A percentile compares a stretch with the other conserved stretches of the same genome.
Evolutionary conservation across 768 basidiomycete species (phyloP).

Genomic region (Lentinus brumalis): DNA sequence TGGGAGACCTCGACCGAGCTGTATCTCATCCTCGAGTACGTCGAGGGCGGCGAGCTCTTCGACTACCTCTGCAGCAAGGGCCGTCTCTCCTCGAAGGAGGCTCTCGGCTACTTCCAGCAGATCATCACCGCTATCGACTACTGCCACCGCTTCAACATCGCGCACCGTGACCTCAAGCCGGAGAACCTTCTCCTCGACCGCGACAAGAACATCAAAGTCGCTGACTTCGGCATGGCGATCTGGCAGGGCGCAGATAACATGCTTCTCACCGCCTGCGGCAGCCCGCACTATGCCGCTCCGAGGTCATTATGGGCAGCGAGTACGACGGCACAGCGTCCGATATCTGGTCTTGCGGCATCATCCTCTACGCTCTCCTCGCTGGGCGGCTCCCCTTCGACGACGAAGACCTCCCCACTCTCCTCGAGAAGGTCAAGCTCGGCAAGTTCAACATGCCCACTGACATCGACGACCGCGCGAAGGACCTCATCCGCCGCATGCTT

Average conservation of each 20-base stretch:
- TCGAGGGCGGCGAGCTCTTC: slow-evolving; percentile 93
- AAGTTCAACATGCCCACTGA: slow-evolving; percentile 72
- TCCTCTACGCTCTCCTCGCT: slow-evolving; percentile 85
- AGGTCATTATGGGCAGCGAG: slow-evolving; percentile 79
- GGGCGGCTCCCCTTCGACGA: slow-evolving; percentile 94
- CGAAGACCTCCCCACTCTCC: slow-evolving; percentile 74
- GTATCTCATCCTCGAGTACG: slow-evolving; percentile 92
- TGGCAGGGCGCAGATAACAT: slow-evolving; percentile 71
- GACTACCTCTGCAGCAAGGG: slow-evolving; percentile 86
- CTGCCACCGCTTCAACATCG: slow-evolving; percentile 92
- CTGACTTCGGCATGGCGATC: slow-evolving; percentile 97
- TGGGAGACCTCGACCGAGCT: slow-evolving; percentile 92
- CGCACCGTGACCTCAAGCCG: slow-evolving; percentile 92
- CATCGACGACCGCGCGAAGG: slow-evolving; percentile 69
- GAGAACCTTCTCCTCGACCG: slow-evolving; percentile 90
- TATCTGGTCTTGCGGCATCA: slow-evolving; percentile 97
- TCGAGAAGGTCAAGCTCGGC: slow-evolving; percentile 79
- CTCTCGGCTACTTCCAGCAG: slow-evolving; percentile 87
- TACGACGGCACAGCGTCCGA: slow-evolving; percentile 90
- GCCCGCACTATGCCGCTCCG: slow-evolving; percentile 93
- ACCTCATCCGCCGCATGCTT: slow-evolving; percentile 82
- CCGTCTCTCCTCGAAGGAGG: slow-evolving; percentile 68
- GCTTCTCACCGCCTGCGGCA: slow-evolving; percentile 87
- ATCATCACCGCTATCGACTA: slow-evolving; percentile 91
- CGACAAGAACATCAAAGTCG: slow-evolving; percentile 88